Percentiles rank a stretch among this genome's conserved stretches.
Evolutionary conservation across 495 filamentous ascomycete species (phyloP).

Genomic region (Parathielavia hyrcaniae): DNA sequence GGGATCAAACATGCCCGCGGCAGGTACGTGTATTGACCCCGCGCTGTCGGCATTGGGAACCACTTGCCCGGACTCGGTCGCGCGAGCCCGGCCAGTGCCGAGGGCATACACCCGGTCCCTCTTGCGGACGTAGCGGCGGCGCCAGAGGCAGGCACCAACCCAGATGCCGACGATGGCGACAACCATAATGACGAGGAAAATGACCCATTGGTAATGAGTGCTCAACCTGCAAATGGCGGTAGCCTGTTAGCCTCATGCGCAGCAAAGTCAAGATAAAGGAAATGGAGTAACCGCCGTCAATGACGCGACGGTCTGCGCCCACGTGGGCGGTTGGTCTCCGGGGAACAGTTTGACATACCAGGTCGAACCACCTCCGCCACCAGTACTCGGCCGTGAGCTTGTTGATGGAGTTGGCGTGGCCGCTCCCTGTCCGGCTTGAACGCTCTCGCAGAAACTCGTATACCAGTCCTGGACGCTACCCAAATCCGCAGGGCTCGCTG

Average conservation of each 20-base stretch:
- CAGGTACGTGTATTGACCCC: slow-evolving; percentile 28
- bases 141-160: slow-evolving; percentile 49
- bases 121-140: slow-evolving; percentile 46
- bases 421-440: neutral
- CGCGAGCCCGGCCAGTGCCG: slow-evolving; percentile 31
- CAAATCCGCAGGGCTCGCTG: slow-evolving; percentile 32
- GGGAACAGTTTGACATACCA: slow-evolving; percentile 22
- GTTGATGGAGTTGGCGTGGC: slow-evolving; percentile 20
- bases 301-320: neutral
- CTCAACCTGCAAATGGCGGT: slow-evolving; percentile 37
- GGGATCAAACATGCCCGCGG: slow-evolving; percentile 31
- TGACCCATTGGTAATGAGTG: slow-evolving; percentile 50
- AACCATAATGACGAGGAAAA: slow-evolving; percentile 49
- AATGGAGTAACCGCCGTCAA: slow-evolving; percentile 9
- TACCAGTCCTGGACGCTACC: slow-evolving; percentile 46
- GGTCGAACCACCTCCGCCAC: slow-evolving; percentile 20
- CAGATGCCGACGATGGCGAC: slow-evolving; percentile 48
- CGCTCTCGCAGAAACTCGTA: slow-evolving; percentile 38
- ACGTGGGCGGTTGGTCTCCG: neutral
- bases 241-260: neutral
- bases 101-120: slow-evolving; percentile 48
- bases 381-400: slow-evolving; percentile 17
- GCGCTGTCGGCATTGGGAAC: slow-evolving; percentile 28
- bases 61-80: slow-evolving; percentile 29
- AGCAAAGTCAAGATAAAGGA: neutral